A percentile compares a stretch with the other conserved stretches of the same genome.
These are phyloP conservation scores for Exsudoporus frostii DNA, from an alignment of 768 basidiomycete genomes.

Conservation along the genomic window DNA sequence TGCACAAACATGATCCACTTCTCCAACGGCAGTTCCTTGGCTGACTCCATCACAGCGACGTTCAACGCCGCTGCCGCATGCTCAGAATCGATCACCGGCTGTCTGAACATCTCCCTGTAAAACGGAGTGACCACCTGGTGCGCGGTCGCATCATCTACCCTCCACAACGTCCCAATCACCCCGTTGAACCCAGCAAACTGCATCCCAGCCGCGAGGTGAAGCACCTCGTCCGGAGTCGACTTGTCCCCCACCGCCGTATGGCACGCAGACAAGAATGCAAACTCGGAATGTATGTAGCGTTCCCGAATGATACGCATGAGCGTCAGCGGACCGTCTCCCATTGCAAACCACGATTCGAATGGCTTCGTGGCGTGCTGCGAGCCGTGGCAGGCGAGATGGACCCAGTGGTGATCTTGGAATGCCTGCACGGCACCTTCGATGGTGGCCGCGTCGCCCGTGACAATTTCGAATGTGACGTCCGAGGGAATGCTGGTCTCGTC, in stretches of 20 bases:
- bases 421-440: neutral
- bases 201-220: neutral
- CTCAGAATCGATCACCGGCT: neutral
- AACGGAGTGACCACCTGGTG: neutral
- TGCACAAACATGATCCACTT: too few species aligned
- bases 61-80: neutral
- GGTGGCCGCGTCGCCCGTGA: neutral
- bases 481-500: too few species aligned
- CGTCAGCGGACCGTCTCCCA: neutral
- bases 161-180: constrained; percentile 1
- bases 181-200: neutral
- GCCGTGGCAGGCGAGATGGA: neutral
- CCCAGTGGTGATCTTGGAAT: neutral
- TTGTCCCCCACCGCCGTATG: too few species aligned
- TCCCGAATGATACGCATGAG: neutral
- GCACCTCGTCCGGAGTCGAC: neutral
- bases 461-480: too few species aligned
- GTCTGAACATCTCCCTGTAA: neutral
- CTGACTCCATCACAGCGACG: neutral
- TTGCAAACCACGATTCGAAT: neutral
- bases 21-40: too few species aligned
- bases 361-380: neutral
- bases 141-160: neutral
- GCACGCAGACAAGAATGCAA: too few species aligned
- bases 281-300: too few species aligned